These are phyloP conservation scores for Canavalia ensiformis DNA, from an alignment of 306 rosid genomes.

Conservation along the genomic window DNA sequence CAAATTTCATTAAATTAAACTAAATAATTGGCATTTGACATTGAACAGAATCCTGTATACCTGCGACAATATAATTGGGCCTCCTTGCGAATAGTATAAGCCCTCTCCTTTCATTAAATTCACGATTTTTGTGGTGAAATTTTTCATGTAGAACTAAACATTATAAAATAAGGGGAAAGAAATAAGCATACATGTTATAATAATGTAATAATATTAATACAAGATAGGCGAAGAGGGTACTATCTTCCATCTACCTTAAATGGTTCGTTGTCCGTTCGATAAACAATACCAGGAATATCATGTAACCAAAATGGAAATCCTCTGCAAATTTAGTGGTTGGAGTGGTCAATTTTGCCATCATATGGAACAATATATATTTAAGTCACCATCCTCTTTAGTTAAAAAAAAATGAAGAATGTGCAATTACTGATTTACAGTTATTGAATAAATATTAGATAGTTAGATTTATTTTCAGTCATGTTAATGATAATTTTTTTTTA, in stretches of 20 bases:
- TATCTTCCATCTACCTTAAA: slow-evolving; percentile 64
- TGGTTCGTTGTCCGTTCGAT: slow-evolving; percentile 77
- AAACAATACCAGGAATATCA: slow-evolving; percentile 76
- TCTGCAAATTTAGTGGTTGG: slow-evolving; percentile 40
- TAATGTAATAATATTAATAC: neutral
- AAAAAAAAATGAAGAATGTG: too few relatives aligned
- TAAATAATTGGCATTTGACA: neutral
- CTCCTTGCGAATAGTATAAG: slow-evolving; percentile 84
- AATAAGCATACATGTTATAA: neutral
- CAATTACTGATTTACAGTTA: too few relatives aligned
- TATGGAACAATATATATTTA: too few relatives aligned
- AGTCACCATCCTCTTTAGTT: too few relatives aligned
- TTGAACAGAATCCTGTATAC: neutral
- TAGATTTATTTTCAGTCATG: too few relatives aligned
- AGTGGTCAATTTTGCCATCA: too few relatives aligned
- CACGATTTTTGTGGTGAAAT: slow-evolving; percentile 74
- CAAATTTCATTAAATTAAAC: neutral
- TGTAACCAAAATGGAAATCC: slow-evolving; percentile 95
- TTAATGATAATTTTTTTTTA: too few relatives aligned
- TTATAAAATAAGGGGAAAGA: neutral
- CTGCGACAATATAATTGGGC: slow-evolving; percentile 82
- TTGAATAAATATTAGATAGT: too few relatives aligned
- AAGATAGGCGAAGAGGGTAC: neutral
- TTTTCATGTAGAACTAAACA: slow-evolving; percentile 78
- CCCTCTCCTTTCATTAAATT: slow-evolving; percentile 73